A percentile compares a stretch with the other conserved stretches of the same genome.
These are phyloP conservation scores for Backusella psychrophila DNA, from an alignment of 192 early-diverging fungal species.

Conservation along the genomic window DNA sequence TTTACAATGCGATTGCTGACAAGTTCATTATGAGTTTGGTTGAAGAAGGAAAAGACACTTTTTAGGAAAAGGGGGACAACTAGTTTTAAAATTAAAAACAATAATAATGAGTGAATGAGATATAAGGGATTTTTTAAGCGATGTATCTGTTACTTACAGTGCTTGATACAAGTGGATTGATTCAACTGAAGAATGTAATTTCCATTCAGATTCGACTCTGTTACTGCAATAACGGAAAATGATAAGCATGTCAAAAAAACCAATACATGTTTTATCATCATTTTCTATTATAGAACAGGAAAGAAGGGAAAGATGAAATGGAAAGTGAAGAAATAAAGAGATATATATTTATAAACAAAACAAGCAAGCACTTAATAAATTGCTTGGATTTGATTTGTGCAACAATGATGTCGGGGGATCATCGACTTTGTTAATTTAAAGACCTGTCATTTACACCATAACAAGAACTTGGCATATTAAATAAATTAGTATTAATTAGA, in stretches of 20 bases:
- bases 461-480: no score
- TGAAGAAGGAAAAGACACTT: background rate
- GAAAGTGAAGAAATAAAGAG: background rate
- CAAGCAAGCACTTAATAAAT: no score
- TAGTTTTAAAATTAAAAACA: background rate
- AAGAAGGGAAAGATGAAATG: background rate
- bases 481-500: no score
- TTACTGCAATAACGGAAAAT: background rate
- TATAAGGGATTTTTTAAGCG: background rate
- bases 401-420: no score
- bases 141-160: background rate
- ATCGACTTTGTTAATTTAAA: no score
- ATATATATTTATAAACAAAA: no score
- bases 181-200: constrained; percentile 13
- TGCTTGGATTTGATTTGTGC: no score
- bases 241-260: background rate
- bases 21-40: background rate
- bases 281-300: background rate
- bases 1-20: background rate
- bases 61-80: constrained; percentile 15
- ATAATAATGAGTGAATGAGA: background rate
- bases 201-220: background rate
- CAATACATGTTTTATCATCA: background rate
- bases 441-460: no score
- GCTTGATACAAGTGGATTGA: constrained; percentile 10